Conservation (phyloP, 306 rosid species). For the Mucuna pruriens region DNA sequence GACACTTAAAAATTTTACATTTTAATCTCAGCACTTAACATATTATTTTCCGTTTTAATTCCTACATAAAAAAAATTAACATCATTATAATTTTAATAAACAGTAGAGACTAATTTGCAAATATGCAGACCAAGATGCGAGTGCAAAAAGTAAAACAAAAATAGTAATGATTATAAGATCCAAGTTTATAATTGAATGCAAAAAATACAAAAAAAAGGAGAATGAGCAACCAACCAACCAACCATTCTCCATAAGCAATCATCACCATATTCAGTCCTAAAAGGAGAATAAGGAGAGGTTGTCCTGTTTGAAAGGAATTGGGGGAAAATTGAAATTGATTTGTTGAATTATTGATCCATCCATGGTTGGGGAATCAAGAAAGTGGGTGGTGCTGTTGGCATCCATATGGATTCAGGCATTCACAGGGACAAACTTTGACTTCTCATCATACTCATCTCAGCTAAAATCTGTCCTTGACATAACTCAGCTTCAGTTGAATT, state of each 20-base stretch:
- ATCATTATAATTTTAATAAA: too few species aligned
- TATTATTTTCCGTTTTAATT: too few species aligned
- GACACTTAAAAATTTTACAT: too few species aligned
- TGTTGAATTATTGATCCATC: background rate
- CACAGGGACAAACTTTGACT: slow-evolving; percentile 80
- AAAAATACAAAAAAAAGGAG: background rate
- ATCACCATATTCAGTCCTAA: background rate
- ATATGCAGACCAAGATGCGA: too few species aligned
- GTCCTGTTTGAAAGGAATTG: background rate
- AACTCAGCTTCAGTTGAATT: slow-evolving; percentile 72
- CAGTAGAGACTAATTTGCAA: too few species aligned
- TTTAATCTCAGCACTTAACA: too few species aligned
- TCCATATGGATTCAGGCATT: slow-evolving; percentile 75
- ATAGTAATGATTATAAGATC: background rate
- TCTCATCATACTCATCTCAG: slow-evolving; percentile 69
- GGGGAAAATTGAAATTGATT: too few species aligned
- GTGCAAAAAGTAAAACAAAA: too few species aligned
- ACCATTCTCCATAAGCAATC: background rate
- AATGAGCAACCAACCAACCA: background rate
- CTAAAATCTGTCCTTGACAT: slow-evolving; percentile 65
- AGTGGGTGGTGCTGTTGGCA: slow-evolving; percentile 63
- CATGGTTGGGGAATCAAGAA: slow-evolving; percentile 52
- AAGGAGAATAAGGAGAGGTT: background rate
- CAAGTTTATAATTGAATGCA: background rate
- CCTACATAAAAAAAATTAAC: too few species aligned